Base-by-base conservation (phyloP, 2,329 filamentous ascomycete genomes). In the Alternaria gansuensis region DNA sequence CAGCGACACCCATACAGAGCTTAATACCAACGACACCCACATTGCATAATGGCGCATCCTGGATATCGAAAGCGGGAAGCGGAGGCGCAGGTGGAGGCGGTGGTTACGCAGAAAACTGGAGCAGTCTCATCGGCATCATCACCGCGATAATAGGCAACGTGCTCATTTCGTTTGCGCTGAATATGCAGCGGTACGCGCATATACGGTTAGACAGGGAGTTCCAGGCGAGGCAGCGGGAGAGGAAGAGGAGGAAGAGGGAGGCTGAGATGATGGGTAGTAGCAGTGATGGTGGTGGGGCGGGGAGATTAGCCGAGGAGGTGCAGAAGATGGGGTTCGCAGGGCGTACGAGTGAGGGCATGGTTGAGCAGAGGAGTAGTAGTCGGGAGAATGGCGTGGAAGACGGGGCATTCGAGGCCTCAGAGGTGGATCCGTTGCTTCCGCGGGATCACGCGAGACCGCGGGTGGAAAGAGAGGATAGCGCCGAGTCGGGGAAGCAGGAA, bases 131-230 rank as follows among this genome's bases (percentile, higher is more conserved):
- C 73, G 95, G 95, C 69, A 97, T 99, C 72, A 80, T 94, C 53
- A 96, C 93, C 3, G 93, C 95, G 50, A 96, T 99, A 71, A 85
- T 90, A 51, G 95, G 95, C 55, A 99, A 99, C 72, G 82, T 97
- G 33, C 85, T 99, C 52, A 98, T 99, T 66, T 96, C 94, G 0
- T 88, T 99, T 63, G 95, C 95, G 11, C 86, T 99, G 61, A 99
- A 99, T 75, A 94, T 96, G 49, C 95, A 99, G 79, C 88, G 95
- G 65, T 98, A 98, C 76, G 94, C 95, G 33, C 95, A 99, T 75
- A 92, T 95, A 57, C 87, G 90, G 56, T 84, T 99, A 62, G 88
- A 92, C 62, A 85, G 88, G 68, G 88, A 93, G 75, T 87, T 85
- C 67, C 82, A 85, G 44, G 84, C 85, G 62, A 76, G 75, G 51